A percentile compares a stretch with the other conserved stretches of the same genome.
phyloP scores from a whole-genome alignment of 2,329 filamentous ascomycete species.

The Pezicula rhizophila region DNA sequence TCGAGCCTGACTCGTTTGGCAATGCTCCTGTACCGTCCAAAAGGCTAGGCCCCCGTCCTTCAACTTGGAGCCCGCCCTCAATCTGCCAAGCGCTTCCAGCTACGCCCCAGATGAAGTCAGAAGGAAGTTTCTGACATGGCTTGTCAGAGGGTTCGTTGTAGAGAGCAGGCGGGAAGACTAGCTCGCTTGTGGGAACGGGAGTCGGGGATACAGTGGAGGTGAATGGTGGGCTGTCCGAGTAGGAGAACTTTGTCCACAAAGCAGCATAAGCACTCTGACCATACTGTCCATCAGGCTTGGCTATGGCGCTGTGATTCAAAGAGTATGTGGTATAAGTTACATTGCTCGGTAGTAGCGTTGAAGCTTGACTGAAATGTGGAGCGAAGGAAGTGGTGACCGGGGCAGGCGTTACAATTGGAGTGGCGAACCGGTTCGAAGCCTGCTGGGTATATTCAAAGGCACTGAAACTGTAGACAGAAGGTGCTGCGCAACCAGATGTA shows the following conservation, averaged over 20 bases:
- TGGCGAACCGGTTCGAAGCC: too few species aligned
- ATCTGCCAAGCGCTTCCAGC: slow-evolving; percentile 38
- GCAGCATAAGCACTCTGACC: slow-evolving; percentile 2
- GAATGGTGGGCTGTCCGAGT: not conserved
- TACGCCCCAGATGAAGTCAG: slow-evolving; percentile 40
- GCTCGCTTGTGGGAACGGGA: slow-evolving; percentile 1
- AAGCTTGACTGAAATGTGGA: not conserved
- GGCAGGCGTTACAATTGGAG: slow-evolving; percentile 1
- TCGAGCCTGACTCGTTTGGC: slow-evolving; percentile 32
- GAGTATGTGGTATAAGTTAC: slow-evolving; percentile 1
- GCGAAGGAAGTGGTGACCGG: not conserved
- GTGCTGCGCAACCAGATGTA: too few species aligned
- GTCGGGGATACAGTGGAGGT: slow-evolving; percentile 5
- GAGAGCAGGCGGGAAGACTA: slow-evolving; percentile 1
- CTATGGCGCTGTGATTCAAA: not conserved
- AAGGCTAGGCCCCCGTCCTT: slow-evolving; percentile 33
- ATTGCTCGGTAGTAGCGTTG: slow-evolving; percentile 1
- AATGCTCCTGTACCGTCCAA: slow-evolving; percentile 34
- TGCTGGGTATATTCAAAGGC: too few species aligned
- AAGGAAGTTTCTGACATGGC: slow-evolving; percentile 29
- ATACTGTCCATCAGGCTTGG: not conserved
- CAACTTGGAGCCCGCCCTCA: slow-evolving; percentile 35
- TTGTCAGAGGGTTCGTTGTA: not conserved
- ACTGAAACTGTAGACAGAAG: too few species aligned
- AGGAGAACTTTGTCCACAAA: slow-evolving; percentile 1